Conservation (phyloP, 164 flowering plant species). For the Amborella trichopoda region DNA sequence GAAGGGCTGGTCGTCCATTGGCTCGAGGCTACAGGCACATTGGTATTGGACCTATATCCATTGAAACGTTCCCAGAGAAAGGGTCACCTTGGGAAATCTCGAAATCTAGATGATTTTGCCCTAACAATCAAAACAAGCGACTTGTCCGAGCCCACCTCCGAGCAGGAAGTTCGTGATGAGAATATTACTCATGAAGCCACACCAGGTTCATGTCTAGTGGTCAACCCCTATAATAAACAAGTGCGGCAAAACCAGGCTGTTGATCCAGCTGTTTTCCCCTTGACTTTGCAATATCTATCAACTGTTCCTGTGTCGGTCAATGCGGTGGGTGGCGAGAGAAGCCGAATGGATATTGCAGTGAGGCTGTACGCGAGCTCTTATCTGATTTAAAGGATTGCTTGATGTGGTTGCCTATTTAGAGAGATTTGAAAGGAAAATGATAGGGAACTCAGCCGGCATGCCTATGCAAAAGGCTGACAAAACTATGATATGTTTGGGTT, state of each 20-base stretch:
- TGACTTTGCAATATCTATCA: slow-evolving; percentile 52
- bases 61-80: slow-evolving; percentile 25
- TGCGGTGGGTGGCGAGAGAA: slow-evolving; percentile 80
- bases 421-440: too few species aligned
- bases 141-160: slow-evolving; percentile 3
- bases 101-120: slow-evolving; percentile 58
- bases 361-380: slow-evolving; percentile 69
- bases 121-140: slow-evolving; percentile 37
- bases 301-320: slow-evolving; percentile 68
- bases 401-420: too few species aligned
- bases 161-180: slow-evolving; percentile 3
- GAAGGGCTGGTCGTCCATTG: slow-evolving; percentile 68
- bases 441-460: too few species aligned
- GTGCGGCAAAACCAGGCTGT: too few species aligned
- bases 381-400: slow-evolving; percentile 2
- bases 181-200: slow-evolving; percentile 4
- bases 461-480: too few species aligned
- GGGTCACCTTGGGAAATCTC: slow-evolving; percentile 29
- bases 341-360: slow-evolving; percentile 71
- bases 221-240: not conserved
- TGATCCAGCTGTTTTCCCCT: slow-evolving; percentile 57
- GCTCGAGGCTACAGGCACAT: slow-evolving; percentile 75
- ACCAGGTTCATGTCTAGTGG: not conserved
- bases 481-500: too few species aligned
- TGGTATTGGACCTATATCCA: slow-evolving; percentile 39